These are phyloP conservation scores for Penstemon barbatus DNA, from an alignment of 257 asterid genomes.

Conservation along the genomic window DNA sequence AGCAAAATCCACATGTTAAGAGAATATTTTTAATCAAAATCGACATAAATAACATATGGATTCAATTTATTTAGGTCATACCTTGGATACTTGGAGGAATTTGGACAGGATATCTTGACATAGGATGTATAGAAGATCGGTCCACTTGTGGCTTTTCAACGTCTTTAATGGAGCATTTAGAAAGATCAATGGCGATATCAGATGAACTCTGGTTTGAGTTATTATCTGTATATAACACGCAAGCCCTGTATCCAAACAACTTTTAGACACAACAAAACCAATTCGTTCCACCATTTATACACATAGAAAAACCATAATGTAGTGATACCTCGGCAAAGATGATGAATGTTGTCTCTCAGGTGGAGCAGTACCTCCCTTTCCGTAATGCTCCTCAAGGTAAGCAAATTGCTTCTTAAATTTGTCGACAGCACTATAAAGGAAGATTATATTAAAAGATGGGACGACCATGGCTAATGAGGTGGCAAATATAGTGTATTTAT, in stretches of 20 bases:
- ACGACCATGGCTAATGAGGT: background rate
- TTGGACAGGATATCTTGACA: conserved; percentile 75
- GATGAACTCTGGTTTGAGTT: conserved; percentile 50
- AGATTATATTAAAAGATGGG: background rate
- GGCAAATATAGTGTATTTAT: no score
- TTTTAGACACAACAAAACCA: background rate
- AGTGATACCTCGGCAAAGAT: conserved; percentile 79
- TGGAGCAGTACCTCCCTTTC: conserved; percentile 73
- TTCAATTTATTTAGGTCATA: background rate
- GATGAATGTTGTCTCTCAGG: conserved; percentile 97
- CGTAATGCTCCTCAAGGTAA: conserved; percentile 84
- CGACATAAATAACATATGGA: background rate
- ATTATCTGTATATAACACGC: conserved; percentile 61
- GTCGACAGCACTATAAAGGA: conserved; percentile 81
- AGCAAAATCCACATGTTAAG: background rate
- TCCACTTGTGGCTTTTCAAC: conserved; percentile 58
- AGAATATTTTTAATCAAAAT: background rate
- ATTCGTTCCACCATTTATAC: background rate
- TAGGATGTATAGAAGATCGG: conserved; percentile 52
- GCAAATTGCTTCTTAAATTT: conserved; percentile 97
- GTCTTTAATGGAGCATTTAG: conserved; percentile 76
- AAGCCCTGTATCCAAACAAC: conserved; percentile 53
- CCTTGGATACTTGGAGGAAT: conserved; percentile 86
- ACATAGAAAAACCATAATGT: background rate
- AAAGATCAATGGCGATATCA: conserved; percentile 61